A percentile compares a stretch with the other conserved stretches of the same genome.
Conservation (phyloP, 768 basidiomycete species). For the Suillus tomentosus region DNA sequence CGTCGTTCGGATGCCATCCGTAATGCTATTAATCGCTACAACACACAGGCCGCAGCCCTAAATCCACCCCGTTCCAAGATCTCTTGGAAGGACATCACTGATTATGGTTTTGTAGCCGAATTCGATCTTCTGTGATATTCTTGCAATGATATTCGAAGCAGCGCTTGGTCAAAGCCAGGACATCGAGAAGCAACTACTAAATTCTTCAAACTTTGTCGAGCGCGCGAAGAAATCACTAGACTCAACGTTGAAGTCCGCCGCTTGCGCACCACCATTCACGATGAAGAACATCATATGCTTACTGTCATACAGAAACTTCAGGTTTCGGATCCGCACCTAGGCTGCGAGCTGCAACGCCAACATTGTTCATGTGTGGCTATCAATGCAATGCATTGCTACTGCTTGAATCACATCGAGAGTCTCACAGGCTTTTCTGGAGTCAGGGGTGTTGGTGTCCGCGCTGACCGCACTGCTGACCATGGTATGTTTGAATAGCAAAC, state of each 20-base stretch:
- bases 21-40: constrained; percentile 19
- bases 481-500: too few relatives aligned
- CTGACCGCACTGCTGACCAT: too few relatives aligned
- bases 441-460: neutral
- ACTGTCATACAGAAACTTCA: constrained; percentile 3
- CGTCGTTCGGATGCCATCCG: constrained; percentile 16
- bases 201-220: constrained; percentile 31
- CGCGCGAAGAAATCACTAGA: constrained; percentile 34
- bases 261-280: constrained; percentile 18
- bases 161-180: neutral
- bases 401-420: neutral
- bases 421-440: neutral
- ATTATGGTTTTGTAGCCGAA: constrained; percentile 6
- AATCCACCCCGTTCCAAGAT: constrained; percentile 1
- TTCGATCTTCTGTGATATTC: constrained; percentile 5
- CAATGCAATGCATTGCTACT: neutral
- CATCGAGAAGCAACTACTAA: constrained; percentile 26
- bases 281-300: constrained; percentile 21
- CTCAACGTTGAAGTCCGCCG: constrained; percentile 35
- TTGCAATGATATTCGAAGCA: neutral
- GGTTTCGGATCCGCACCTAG: constrained; percentile 5
- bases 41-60: constrained; percentile 4
- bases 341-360: constrained; percentile 10
- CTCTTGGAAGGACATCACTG: constrained; percentile 5
- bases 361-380: neutral